A percentile compares a stretch with the other conserved stretches of the same genome.
phyloP scores from a whole-genome alignment of 345 rosid species.

The Syzygium grande region DNA sequence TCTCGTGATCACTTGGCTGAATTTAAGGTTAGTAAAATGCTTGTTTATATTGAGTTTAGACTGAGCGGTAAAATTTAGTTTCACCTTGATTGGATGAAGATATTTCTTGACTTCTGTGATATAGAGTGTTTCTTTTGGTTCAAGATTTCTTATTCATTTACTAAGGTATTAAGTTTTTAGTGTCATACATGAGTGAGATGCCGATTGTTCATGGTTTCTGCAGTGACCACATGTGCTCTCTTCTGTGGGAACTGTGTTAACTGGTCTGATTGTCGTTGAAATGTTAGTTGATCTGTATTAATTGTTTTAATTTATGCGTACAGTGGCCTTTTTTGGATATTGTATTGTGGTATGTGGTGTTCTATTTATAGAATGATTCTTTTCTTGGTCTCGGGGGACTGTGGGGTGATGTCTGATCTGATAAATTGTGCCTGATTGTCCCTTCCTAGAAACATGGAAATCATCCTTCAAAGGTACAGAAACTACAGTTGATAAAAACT shows the following conservation, averaged over 20 bases:
- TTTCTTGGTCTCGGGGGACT: background rate
- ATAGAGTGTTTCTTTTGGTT: background rate
- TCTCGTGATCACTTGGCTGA: slow-evolving; percentile 77
- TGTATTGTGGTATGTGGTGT: background rate
- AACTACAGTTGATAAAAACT: background rate
- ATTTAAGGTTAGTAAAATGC: slow-evolving; percentile 49
- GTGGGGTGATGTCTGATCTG: background rate
- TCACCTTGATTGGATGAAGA: background rate
- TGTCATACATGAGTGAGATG: background rate
- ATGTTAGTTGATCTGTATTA: background rate
- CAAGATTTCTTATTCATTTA: background rate
- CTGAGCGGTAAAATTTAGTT: background rate
- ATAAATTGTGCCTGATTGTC: background rate
- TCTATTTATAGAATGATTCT: background rate
- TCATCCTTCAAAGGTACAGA: background rate
- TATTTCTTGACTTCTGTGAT: background rate
- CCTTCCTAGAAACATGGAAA: background rate
- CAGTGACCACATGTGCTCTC: background rate
- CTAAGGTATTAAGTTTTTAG: background rate
- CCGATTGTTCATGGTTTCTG: background rate
- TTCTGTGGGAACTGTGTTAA: background rate
- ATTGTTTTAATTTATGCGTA: background rate
- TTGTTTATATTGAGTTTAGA: background rate
- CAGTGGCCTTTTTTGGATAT: background rate
- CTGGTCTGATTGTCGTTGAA: background rate